phyloP scores from a whole-genome alignment of 2,329 filamentous ascomycete genomes.

The Fusarium sacchari region DNA sequence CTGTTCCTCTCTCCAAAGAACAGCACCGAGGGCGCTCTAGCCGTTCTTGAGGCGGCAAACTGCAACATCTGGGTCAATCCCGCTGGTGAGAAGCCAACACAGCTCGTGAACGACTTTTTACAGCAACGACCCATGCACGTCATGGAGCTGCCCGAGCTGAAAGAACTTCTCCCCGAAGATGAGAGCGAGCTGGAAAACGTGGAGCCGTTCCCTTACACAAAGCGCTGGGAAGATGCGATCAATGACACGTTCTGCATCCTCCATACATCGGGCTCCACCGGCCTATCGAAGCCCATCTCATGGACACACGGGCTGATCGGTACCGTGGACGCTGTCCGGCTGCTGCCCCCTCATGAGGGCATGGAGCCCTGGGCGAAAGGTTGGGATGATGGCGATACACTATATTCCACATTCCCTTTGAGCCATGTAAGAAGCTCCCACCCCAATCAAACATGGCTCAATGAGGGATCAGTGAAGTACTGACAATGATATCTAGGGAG shows the following conservation, averaged over 20 bases:
- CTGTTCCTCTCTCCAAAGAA: slow-evolving; percentile 50
- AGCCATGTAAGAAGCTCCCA: background rate
- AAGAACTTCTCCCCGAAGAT: slow-evolving; percentile 38
- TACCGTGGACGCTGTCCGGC: slow-evolving; percentile 50
- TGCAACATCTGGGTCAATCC: slow-evolving; percentile 47
- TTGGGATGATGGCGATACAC: slow-evolving; percentile 35
- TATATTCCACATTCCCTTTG: slow-evolving; percentile 44
- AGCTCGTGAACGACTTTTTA: slow-evolving; percentile 39
- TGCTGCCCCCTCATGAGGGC: slow-evolving; percentile 47
- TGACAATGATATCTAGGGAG: slow-evolving; percentile 38
- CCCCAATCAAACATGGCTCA: accelerated
- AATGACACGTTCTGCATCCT: slow-evolving; percentile 51
- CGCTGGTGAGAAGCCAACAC: slow-evolving; percentile 14
- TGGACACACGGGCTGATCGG: slow-evolving; percentile 47
- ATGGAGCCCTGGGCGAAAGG: slow-evolving; percentile 45
- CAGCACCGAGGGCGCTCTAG: slow-evolving; percentile 46
- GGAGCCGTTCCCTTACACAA: slow-evolving; percentile 44
- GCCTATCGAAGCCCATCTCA: slow-evolving; percentile 53
- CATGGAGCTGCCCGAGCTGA: slow-evolving; percentile 43
- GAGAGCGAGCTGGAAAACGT: slow-evolving; percentile 1
- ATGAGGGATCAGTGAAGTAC: accelerated
- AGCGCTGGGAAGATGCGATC: slow-evolving; percentile 47
- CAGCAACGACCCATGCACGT: slow-evolving; percentile 41
- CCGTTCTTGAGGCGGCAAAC: slow-evolving; percentile 45
- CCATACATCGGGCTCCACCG: slow-evolving; percentile 56